Evolutionary conservation across 192 early-diverging fungal species (phyloP).

Genomic region (Backusella tarrabulga): DNA sequence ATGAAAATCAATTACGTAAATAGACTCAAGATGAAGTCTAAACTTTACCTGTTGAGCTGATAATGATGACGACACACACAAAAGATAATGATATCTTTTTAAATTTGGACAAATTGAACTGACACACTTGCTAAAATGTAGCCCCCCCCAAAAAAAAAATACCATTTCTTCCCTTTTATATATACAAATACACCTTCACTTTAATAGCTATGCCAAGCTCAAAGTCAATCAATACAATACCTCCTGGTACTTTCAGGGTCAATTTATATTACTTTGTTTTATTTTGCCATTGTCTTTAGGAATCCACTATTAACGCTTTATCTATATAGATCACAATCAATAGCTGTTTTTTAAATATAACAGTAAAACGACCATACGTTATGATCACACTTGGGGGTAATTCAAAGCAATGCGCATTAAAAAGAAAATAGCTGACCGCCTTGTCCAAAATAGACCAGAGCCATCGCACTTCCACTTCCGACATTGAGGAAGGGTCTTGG

Average conservation of each 20-base stretch:
- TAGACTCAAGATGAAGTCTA: not conserved
- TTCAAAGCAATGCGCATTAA: not conserved
- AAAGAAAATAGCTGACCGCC: not conserved
- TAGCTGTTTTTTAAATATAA: not conserved
- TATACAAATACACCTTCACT: not conserved
- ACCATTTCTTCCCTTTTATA: not conserved
- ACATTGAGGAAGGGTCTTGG: slow-evolving; percentile 60
- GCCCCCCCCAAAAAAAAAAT: not conserved
- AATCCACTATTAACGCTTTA: not conserved
- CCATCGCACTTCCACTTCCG: slow-evolving; percentile 64
- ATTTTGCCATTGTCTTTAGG: not conserved
- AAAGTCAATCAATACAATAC: not conserved
- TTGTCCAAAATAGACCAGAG: slow-evolving; percentile 50
- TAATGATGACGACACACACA: not conserved
- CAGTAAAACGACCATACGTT: slow-evolving; percentile 11
- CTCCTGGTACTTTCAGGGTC: not conserved
- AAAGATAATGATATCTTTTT: not conserved
- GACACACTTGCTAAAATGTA: not conserved
- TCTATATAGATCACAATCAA: not conserved
- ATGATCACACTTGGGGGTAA: slow-evolving; percentile 9
- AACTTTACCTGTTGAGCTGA: not conserved
- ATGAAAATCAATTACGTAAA: slow-evolving; percentile 4
- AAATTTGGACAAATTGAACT: not conserved
- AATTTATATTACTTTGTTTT: not conserved
- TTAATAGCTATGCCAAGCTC: not conserved